Base-by-base conservation (phyloP, 805 yeast species). In the Aciculoconidium aculeatum region DNA sequence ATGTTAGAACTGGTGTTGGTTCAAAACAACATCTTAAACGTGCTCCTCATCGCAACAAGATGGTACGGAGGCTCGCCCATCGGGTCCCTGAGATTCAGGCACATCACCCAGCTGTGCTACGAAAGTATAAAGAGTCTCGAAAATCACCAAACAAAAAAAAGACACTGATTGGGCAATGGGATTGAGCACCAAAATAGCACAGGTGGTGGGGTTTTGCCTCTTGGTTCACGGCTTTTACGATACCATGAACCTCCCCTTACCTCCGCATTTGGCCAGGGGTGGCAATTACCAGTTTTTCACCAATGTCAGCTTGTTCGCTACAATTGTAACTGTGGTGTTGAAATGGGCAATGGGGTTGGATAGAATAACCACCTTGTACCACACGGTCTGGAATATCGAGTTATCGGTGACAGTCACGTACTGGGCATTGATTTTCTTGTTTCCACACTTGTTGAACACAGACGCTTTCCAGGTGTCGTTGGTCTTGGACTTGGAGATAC, bases 61-160 rank as follows among this genome's bases (percentile, higher is more conserved):
- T 83, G 94, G 94, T 80, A 80, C 46, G 90, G 90, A 1, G 94
- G 94, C 0, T 65, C 67, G 0, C 83, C 82, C 4, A 47, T 84
- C 22, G 94, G 94, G 0, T 67, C 84, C 4, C 67, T 75, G 14
- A 53, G 95, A 31, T 84, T 83, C 45, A 63, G 83, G 35, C 78
- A 75, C 41, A 82, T 84, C 4, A 66, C 74, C 27, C 63, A 67
- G 15, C 72, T 70, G 9, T 79, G 77, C 0, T 55, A 61, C 10
- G 77, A 74, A 33, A 71, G 77, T 21, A 43, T 78, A 15, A 15
- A 7, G 7, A 12, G 3, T 6, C 11, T 10, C 19, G 24, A 10
- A 7, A 8, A 20, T n/a, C 15, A 9, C 4, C 5, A 22, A 22
- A 11, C 25, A 22, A 12, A 22, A 22, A 22, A 22, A 5, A n/a